Evolutionary conservation across 176 grass and related monocot genomes (phyloP).

Genomic region (Oryza glaberrima): DNA sequence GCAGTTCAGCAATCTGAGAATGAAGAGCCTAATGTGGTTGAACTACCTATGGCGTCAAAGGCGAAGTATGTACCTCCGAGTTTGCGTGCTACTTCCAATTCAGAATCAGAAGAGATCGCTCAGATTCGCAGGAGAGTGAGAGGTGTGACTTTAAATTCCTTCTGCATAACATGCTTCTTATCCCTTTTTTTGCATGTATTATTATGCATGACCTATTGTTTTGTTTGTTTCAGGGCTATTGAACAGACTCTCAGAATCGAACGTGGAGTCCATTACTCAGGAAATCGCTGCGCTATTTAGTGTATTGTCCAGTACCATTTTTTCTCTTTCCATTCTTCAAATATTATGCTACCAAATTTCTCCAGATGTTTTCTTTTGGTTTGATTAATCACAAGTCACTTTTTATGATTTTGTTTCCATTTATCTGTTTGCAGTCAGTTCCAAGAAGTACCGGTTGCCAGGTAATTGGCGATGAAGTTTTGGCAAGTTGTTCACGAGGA

Average conservation of each 20-base stretch:
- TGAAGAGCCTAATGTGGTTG: conserved; percentile 35
- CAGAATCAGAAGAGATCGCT: conserved; percentile 78
- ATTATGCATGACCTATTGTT: conserved; percentile 25
- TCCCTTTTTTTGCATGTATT: neutral
- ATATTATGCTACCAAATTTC: conserved; percentile 26
- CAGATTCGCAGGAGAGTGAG: conserved; percentile 67
- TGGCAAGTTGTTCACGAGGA: conserved; percentile 74
- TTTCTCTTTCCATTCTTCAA: conserved; percentile 6
- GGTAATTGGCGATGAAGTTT: conserved; percentile 72
- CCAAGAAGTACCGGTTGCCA: conserved; percentile 68
- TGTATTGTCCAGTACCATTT: conserved; percentile 42
- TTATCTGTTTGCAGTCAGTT: conserved; percentile 59
- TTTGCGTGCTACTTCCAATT: conserved; percentile 49
- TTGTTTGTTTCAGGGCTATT: conserved; percentile 68
- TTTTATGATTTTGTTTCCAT: conserved; percentile 25
- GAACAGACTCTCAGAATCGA: conserved; percentile 80
- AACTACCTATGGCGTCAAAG: conserved; percentile 44
- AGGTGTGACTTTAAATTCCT: conserved; percentile 43
- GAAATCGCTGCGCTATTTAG: conserved; percentile 75
- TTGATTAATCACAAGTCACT: conserved; percentile 21
- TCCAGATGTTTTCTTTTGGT: neutral
- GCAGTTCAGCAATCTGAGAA: conserved; percentile 27
- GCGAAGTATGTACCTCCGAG: conserved; percentile 74
- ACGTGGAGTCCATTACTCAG: conserved; percentile 85
- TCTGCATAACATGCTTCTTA: conserved; percentile 14